Evolutionary conservation across 2,329 filamentous ascomycete species (phyloP).

Genomic region (Alternaria tenuissima): DNA sequence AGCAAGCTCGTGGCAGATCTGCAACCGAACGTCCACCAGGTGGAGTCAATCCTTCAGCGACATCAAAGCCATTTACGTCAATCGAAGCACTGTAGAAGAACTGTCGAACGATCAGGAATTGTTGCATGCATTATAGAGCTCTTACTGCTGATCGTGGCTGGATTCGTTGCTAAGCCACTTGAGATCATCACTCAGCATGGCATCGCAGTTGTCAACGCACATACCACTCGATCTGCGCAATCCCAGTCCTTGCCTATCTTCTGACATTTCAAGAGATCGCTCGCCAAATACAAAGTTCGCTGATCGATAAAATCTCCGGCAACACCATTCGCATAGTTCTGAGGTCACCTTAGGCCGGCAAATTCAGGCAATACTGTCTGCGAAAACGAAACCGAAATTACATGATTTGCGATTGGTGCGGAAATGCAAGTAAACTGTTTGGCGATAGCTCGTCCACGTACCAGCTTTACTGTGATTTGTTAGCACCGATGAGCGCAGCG

Average conservation of each 20-base stretch:
- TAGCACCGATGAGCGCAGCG: slow-evolving; percentile 2
- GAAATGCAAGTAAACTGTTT: neutral
- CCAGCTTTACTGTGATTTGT: neutral
- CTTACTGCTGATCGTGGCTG: slow-evolving; percentile 10
- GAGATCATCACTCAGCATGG: neutral
- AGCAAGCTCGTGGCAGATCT: slow-evolving; percentile 31
- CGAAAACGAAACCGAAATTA: neutral
- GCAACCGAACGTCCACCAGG: slow-evolving; percentile 11
- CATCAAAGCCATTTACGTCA: slow-evolving; percentile 33
- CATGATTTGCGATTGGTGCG: slow-evolving; percentile 1
- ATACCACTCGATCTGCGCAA: slow-evolving; percentile 6
- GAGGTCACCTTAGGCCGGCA: neutral
- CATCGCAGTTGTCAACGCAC: neutral
- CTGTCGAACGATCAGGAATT: slow-evolving; percentile 8
- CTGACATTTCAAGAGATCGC: neutral
- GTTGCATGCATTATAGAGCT: slow-evolving; percentile 1
- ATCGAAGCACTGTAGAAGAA: slow-evolving; percentile 27
- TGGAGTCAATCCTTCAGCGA: slow-evolving; percentile 4
- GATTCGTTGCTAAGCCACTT: slow-evolving; percentile 3
- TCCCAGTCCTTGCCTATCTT: slow-evolving; percentile 1
- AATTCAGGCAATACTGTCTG: neutral
- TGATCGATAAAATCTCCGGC: slow-evolving; percentile 5
- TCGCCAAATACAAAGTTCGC: slow-evolving; percentile 1
- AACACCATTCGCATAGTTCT: neutral
- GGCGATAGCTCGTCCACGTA: neutral